These are phyloP conservation scores for Botryotinia narcissicola DNA, from an alignment of 2,329 filamentous ascomycete genomes.

Conservation along the genomic window DNA sequence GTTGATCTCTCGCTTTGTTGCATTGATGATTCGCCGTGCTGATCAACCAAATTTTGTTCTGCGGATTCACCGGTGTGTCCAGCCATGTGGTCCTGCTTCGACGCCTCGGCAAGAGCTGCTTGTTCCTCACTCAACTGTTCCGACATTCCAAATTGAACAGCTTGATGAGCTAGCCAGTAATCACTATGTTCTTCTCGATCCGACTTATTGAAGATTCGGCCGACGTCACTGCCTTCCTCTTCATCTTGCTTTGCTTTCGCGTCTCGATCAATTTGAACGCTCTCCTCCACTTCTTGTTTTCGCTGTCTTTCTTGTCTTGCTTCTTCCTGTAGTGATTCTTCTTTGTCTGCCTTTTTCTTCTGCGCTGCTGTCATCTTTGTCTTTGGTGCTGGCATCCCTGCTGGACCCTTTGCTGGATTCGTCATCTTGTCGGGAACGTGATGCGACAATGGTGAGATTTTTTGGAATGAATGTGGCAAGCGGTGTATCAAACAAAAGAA, in stretches of 20 bases:
- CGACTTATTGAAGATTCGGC: not conserved
- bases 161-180: not conserved
- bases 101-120: not conserved
- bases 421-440: not conserved
- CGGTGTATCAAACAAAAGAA: not conserved
- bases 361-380: not conserved
- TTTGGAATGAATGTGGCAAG: not conserved
- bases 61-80: not conserved
- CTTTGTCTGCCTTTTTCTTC: not conserved
- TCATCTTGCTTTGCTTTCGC: not conserved
- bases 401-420: not conserved
- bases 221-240: not conserved
- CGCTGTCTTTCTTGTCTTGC: not conserved
- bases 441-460: not conserved
- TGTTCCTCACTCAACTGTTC: not conserved
- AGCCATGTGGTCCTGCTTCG: not conserved
- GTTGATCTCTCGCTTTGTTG: not conserved
- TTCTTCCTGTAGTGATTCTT: not conserved
- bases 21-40: not conserved
- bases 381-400: not conserved
- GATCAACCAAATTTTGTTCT: not conserved
- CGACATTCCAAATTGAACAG: not conserved
- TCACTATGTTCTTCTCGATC: not conserved
- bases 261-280: not conserved
- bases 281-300: not conserved